Percentiles rank a stretch among this genome's conserved stretches.
These are phyloP conservation scores for Linum tenue DNA, from an alignment of 345 rosid species.

Conservation along the genomic window DNA sequence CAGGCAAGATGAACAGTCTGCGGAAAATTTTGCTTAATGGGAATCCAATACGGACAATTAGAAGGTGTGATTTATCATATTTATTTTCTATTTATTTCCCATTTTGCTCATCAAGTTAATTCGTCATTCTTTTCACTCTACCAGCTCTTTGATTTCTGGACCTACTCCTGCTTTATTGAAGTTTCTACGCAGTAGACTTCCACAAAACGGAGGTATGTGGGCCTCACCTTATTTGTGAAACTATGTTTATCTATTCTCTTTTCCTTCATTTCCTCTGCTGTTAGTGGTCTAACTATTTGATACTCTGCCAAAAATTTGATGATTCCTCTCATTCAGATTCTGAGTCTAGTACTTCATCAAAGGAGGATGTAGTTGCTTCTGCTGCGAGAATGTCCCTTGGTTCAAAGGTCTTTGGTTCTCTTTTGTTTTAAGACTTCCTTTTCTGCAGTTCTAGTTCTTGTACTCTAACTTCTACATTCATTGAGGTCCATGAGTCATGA, in stretches of 20 bases:
- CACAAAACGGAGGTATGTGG: constrained; percentile 60
- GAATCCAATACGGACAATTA: constrained; percentile 75
- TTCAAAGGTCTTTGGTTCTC: constrained; percentile 49
- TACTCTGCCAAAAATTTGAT: not conserved
- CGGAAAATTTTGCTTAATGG: constrained; percentile 72
- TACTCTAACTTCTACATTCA: not conserved
- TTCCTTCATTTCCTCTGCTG: constrained; percentile 2
- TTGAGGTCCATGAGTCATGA: not conserved
- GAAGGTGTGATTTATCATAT: constrained; percentile 45
- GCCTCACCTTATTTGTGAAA: not conserved
- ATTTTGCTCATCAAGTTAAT: constrained; percentile 13
- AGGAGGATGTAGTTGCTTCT: constrained; percentile 56
- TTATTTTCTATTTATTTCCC: constrained; percentile 12
- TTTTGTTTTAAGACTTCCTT: not conserved
- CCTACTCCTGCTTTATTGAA: constrained; percentile 75
- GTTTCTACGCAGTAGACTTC: constrained; percentile 74
- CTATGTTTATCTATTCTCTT: constrained; percentile 7
- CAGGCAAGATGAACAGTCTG: constrained; percentile 79
- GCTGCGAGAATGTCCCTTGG: constrained; percentile 73
- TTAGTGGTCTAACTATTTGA: constrained; percentile 1
- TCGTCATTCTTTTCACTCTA: constrained; percentile 3
- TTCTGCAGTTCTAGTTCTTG: not conserved
- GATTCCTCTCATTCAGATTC: constrained; percentile 36
- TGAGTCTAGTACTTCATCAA: constrained; percentile 43
- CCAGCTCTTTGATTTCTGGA: constrained; percentile 84